These are phyloP conservation scores for Porcisia deanei DNA, from an alignment of 208 protist species.

Conservation along the genomic window DNA sequence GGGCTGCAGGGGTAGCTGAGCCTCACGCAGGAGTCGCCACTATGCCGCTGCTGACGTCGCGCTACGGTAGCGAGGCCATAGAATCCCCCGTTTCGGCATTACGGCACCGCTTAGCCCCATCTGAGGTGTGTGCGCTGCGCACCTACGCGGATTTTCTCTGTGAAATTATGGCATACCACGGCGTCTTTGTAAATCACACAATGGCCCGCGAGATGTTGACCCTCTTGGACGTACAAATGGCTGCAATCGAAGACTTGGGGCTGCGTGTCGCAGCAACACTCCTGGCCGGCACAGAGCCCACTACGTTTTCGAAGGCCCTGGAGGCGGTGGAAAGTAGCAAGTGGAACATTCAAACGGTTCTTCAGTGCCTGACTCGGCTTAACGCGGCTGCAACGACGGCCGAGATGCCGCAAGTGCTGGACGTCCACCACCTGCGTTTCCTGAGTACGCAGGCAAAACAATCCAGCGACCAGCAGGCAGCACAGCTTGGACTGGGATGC, in stretches of 20 bases:
- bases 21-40: not conserved
- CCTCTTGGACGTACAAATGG: constrained; percentile 46
- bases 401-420: constrained; percentile 2
- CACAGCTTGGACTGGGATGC: constrained; percentile 16
- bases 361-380: constrained; percentile 9
- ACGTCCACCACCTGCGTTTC: constrained; percentile 7
- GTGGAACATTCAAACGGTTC: not conserved
- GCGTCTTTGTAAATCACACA: constrained; percentile 53
- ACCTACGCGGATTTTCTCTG: constrained; percentile 66
- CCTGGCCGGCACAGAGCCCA: not conserved
- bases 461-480: not conserved
- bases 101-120: constrained; percentile 16
- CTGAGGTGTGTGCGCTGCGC: constrained; percentile 40
- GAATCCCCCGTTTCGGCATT: not conserved
- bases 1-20: not conserved
- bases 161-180: constrained; percentile 76
- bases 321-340: not conserved
- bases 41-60: not conserved
- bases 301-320: not conserved
- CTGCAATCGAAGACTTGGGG: constrained; percentile 27
- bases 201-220: constrained; percentile 40
- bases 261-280: constrained; percentile 10
- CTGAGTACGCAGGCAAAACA: not conserved
- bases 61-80: not conserved
- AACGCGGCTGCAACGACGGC: not conserved